A percentile compares a stretch with the other conserved stretches of the same genome.
Evolutionary conservation across 345 rosid species (phyloP).

Genomic region (Populus tremula): DNA sequence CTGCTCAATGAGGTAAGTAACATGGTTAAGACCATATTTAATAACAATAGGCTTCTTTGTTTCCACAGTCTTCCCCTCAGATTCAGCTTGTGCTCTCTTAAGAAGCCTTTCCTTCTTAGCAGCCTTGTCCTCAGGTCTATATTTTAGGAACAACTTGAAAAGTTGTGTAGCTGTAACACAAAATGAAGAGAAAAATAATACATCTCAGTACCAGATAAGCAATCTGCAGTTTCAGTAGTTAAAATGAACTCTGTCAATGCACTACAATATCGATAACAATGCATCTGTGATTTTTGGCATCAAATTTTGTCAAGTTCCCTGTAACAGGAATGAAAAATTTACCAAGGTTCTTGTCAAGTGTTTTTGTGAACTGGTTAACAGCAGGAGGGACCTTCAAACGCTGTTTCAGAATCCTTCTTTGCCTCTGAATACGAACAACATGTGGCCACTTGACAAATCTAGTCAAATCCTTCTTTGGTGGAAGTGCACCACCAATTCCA

Average conservation of each 20-base stretch:
- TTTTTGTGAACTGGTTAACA: slow-evolving; percentile 82
- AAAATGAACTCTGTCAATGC: no score
- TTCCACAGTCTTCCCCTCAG: slow-evolving; percentile 57
- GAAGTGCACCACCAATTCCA: slow-evolving; percentile 83
- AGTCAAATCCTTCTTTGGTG: slow-evolving; percentile 78
- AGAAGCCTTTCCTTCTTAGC: slow-evolving; percentile 61
- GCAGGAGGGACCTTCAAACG: slow-evolving; percentile 91
- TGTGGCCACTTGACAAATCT: slow-evolving; percentile 77
- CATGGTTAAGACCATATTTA: slow-evolving; percentile 71
- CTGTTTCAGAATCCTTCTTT: slow-evolving; percentile 73
- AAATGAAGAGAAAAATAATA: neutral
- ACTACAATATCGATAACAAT: neutral
- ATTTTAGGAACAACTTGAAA: slow-evolving; percentile 66
- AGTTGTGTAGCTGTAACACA: slow-evolving; percentile 46
- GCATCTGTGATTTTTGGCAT: neutral
- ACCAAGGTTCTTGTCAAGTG: slow-evolving; percentile 90
- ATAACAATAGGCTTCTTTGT: slow-evolving; percentile 67
- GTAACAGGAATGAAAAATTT: neutral
- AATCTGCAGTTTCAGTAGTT: neutral
- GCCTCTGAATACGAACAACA: slow-evolving; percentile 67
- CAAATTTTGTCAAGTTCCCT: neutral
- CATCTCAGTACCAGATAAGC: no score
- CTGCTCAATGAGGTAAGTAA: slow-evolving; percentile 75
- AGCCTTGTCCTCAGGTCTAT: slow-evolving; percentile 65
- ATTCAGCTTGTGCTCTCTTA: slow-evolving; percentile 57